phyloP scores from a whole-genome alignment of 1,284 basidiomycete genomes.

The Amylostereum areolatum region DNA sequence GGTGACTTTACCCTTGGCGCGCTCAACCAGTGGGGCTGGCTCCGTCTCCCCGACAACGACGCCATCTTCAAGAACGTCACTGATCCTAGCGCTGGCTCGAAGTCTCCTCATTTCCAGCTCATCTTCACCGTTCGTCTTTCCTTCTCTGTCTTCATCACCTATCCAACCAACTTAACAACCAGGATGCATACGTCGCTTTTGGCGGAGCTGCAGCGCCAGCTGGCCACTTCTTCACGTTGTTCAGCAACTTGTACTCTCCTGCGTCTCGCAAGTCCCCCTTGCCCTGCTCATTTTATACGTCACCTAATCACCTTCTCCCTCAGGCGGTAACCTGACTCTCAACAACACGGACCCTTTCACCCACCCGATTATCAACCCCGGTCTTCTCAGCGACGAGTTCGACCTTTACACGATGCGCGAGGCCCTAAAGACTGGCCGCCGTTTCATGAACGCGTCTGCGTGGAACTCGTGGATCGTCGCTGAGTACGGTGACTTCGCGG shows the following conservation, averaged over 20 bases:
- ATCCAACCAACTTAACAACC: neutral
- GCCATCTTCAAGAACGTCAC: slow-evolving; percentile 19
- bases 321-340: slow-evolving; percentile 19
- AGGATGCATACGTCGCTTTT: slow-evolving; percentile 3
- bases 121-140: slow-evolving; percentile 7
- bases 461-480: slow-evolving; percentile 18
- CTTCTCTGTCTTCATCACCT: neutral
- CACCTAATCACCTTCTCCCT: slow-evolving; percentile 17
- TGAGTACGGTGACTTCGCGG: slow-evolving; percentile 14
- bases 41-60: slow-evolving; percentile 24
- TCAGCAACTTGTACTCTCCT: slow-evolving; percentile 6
- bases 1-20: slow-evolving; percentile 16
- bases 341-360: slow-evolving; percentile 24
- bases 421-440: slow-evolving; percentile 15
- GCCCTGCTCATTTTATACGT: neutral
- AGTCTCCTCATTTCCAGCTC: slow-evolving; percentile 8
- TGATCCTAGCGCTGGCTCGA: slow-evolving; percentile 32
- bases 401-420: slow-evolving; percentile 15
- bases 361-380: slow-evolving; percentile 36
- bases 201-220: neutral
- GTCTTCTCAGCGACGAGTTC: slow-evolving; percentile 29
- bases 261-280: slow-evolving; percentile 11
- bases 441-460: slow-evolving; percentile 16
- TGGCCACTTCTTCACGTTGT: slow-evolving; percentile 12
- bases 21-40: slow-evolving; percentile 18